Conservation (phyloP, 139 green algal genomes). For the Chlamydomonas sphaeroides region DNA sequence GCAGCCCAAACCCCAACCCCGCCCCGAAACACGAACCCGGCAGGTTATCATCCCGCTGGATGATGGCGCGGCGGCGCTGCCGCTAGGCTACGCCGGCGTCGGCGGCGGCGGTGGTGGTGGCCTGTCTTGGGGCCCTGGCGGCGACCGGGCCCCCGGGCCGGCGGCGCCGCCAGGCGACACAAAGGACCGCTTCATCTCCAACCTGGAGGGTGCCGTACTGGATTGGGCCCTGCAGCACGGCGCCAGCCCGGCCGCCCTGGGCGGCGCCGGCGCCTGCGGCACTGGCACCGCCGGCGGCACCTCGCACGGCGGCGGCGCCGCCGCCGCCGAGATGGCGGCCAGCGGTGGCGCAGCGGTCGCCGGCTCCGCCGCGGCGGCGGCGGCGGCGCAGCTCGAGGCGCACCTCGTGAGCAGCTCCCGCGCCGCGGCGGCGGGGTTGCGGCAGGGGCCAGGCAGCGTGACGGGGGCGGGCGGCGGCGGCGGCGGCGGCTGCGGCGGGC, state of each 20-base stretch:
- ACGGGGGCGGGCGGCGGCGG: not conserved
- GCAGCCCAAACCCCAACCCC: too few relatives aligned
- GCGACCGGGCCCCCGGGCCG: not conserved
- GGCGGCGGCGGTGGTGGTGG: too few relatives aligned
- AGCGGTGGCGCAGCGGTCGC: too few relatives aligned
- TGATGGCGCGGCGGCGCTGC: slow-evolving; percentile 12
- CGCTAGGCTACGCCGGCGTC: slow-evolving; percentile 1
- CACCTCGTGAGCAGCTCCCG: not conserved
- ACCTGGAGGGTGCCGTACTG: slow-evolving; percentile 47
- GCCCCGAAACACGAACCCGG: too few relatives aligned
- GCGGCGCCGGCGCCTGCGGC: too few relatives aligned
- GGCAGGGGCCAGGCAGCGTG: not conserved
- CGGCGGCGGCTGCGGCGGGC: not conserved
- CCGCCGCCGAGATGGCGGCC: too few relatives aligned
- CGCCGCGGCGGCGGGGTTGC: not conserved
- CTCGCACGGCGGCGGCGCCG: too few relatives aligned
- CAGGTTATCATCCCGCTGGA: too few relatives aligned
- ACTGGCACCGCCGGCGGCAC: too few relatives aligned
- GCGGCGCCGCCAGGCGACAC: slow-evolving; percentile 16
- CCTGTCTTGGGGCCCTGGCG: too few relatives aligned
- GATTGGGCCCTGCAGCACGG: slow-evolving; percentile 42
- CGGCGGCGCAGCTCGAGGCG: not conserved
- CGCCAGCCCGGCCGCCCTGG: not conserved
- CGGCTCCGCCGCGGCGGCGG: not conserved
- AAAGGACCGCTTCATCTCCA: slow-evolving; percentile 54